A percentile compares a stretch with the other conserved stretches of the same genome.
Evolutionary conservation across 2,329 filamentous ascomycete species (phyloP).

Genomic region (Monosporascus sp.): DNA sequence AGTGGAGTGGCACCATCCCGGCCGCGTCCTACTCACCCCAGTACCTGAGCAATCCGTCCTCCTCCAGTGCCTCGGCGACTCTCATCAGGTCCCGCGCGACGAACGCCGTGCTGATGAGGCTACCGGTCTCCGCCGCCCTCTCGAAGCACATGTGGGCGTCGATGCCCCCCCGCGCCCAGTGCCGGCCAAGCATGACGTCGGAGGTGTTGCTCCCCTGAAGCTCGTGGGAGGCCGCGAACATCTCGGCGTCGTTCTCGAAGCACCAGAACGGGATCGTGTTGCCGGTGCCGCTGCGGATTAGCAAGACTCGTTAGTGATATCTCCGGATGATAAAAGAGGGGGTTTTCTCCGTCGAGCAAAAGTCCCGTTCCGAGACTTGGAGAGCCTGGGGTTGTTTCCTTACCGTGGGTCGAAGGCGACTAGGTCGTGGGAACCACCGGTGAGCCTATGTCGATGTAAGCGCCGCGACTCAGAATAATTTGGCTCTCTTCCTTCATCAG

Average conservation of each 20-base stretch:
- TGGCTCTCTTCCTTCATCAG: not conserved
- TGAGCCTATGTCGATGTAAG: slow-evolving; percentile 11
- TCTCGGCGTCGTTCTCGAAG: slow-evolving; percentile 4
- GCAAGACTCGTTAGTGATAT: not conserved
- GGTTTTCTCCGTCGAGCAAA: no score
- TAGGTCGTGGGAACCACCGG: slow-evolving; percentile 21
- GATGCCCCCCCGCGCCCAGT: slow-evolving; percentile 13
- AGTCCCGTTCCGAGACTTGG: not conserved
- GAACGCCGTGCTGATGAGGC: slow-evolving; percentile 36
- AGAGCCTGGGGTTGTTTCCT: not conserved
- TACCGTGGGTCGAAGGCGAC: slow-evolving; percentile 24
- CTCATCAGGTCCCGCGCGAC: slow-evolving; percentile 37
- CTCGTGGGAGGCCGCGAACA: slow-evolving; percentile 1
- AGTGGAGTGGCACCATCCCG: no score
- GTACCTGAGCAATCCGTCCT: slow-evolving; percentile 34
- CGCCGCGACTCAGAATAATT: not conserved
- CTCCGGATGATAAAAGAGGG: not conserved
- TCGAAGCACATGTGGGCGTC: slow-evolving; percentile 18
- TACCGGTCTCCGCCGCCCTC: slow-evolving; percentile 16
- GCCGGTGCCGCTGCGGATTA: slow-evolving; percentile 4
- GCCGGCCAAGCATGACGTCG: slow-evolving; percentile 9
- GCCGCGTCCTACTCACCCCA: slow-evolving; percentile 24
- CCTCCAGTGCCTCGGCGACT: slow-evolving; percentile 37
- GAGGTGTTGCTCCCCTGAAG: slow-evolving; percentile 9
- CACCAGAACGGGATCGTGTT: slow-evolving; percentile 15